Conservation (phyloP, 805 yeast genomes). For the Ogataea sp. region DNA sequence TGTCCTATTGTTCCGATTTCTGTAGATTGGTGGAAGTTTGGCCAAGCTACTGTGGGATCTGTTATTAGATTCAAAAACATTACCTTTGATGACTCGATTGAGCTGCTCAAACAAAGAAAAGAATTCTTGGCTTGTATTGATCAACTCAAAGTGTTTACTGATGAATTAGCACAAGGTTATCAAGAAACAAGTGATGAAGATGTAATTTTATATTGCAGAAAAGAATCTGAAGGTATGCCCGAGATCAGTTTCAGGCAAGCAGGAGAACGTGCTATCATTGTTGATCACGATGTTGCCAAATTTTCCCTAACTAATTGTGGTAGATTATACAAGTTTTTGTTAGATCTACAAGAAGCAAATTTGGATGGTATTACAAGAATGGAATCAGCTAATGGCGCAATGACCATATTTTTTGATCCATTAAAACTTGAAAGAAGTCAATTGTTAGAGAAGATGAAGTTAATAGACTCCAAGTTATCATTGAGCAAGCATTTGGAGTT, state of each 20-base stretch:
- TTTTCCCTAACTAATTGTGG: slow-evolving; percentile 25
- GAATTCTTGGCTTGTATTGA: slow-evolving; percentile 10
- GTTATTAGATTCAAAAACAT: slow-evolving; percentile 12
- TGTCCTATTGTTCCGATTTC: slow-evolving; percentile 18
- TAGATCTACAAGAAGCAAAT: slow-evolving; percentile 10
- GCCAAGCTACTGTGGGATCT: slow-evolving; percentile 23
- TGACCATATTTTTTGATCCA: slow-evolving; percentile 18
- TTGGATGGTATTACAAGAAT: background rate
- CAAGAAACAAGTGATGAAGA: slow-evolving; percentile 6
- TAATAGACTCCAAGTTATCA: slow-evolving; percentile 16
- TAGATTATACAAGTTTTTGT: slow-evolving; percentile 17
- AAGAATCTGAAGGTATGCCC: slow-evolving; percentile 10
- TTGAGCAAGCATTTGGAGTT: slow-evolving; percentile 18
- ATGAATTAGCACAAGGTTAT: too few species aligned
- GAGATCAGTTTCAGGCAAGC: slow-evolving; percentile 19
- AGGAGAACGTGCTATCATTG: slow-evolving; percentile 24
- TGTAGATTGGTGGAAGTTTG: slow-evolving; percentile 26
- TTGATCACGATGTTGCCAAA: slow-evolving; percentile 23
- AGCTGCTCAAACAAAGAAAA: slow-evolving; percentile 11
- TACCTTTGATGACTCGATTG: slow-evolving; percentile 16
- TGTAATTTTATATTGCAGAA: slow-evolving; percentile 10
- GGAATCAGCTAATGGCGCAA: slow-evolving; percentile 19
- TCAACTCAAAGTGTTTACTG: background rate
- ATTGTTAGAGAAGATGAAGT: slow-evolving; percentile 10
- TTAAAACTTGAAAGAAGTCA: slow-evolving; percentile 6